Evolutionary conservation across 2,329 filamentous ascomycete species (phyloP).

Genomic region (Sporothrix pallida): DNA sequence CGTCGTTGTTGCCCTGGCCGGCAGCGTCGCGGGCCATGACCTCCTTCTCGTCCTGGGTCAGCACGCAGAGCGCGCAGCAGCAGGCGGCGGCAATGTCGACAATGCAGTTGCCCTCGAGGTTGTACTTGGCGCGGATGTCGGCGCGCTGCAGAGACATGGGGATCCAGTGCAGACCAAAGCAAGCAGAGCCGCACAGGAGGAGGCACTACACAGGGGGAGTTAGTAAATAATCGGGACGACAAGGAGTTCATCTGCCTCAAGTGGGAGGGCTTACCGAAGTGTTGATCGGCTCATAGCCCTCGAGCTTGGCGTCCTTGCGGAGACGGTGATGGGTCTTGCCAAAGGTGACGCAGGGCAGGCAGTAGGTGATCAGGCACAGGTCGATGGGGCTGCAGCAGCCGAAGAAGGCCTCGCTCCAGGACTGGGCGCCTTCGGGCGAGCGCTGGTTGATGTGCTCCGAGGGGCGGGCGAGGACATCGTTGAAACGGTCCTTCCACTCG

Average conservation of each 20-base stretch:
- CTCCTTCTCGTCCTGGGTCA: slow-evolving; percentile 58
- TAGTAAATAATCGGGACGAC: background rate
- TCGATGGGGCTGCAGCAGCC: slow-evolving; percentile 54
- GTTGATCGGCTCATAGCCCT: slow-evolving; percentile 55
- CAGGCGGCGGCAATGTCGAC: slow-evolving; percentile 51
- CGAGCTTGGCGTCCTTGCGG: slow-evolving; percentile 48
- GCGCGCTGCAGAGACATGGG: slow-evolving; percentile 54
- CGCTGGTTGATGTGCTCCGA: slow-evolving; percentile 52
- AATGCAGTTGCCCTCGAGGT: slow-evolving; percentile 53
- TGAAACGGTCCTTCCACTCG: slow-evolving; percentile 53
- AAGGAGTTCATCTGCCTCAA: background rate
- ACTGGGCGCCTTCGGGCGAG: slow-evolving; percentile 47
- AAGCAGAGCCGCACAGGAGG: slow-evolving; percentile 50
- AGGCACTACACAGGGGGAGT: slow-evolving; percentile 47
- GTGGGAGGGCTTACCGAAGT: slow-evolving; percentile 47
- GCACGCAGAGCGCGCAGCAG: slow-evolving; percentile 54
- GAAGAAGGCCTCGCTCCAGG: slow-evolving; percentile 52
- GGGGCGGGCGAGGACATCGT: slow-evolving; percentile 51
- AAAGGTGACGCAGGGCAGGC: slow-evolving; percentile 55
- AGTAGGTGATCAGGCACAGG: slow-evolving; percentile 54
- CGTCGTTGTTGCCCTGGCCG: slow-evolving; percentile 28
- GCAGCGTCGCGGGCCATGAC: slow-evolving; percentile 47
- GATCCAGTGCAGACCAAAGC: slow-evolving; percentile 51
- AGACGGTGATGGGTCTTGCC: slow-evolving; percentile 57
- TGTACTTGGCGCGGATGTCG: slow-evolving; percentile 53